phyloP scores from a whole-genome alignment of 1,284 basidiomycete genomes.

The Marasmius sp. region DNA sequence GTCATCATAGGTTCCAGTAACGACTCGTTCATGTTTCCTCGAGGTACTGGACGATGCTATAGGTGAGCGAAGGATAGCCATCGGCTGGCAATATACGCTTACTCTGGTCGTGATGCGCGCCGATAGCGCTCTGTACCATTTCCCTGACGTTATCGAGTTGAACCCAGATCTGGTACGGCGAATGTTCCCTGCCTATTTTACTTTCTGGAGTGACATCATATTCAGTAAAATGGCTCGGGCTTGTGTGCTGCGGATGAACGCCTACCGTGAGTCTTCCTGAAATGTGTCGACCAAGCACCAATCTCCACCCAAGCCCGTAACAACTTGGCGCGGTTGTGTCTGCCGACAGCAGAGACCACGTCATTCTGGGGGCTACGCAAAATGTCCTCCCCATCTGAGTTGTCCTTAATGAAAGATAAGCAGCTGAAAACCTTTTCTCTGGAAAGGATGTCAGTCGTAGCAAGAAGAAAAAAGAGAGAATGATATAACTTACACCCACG shows the following conservation, averaged over 20 bases:
- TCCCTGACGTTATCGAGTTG: conserved; percentile 62
- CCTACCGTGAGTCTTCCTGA: conserved; percentile 48
- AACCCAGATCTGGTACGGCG: conserved; percentile 41
- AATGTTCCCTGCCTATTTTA: conserved; percentile 26
- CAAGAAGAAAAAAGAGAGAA: conserved; percentile 13
- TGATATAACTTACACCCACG: conserved; percentile 48
- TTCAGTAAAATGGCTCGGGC: not conserved
- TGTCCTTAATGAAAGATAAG: conserved; percentile 54
- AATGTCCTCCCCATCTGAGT: conserved; percentile 34
- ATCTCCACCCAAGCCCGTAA: conserved; percentile 78
- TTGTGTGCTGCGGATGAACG: not conserved
- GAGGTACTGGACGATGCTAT: conserved; percentile 41
- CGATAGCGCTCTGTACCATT: conserved; percentile 67
- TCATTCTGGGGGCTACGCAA: conserved; percentile 60
- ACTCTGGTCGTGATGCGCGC: conserved; percentile 78
- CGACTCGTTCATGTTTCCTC: conserved; percentile 43
- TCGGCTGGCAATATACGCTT: conserved; percentile 20
- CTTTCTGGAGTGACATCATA: not conserved
- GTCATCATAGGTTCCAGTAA: conserved; percentile 36
- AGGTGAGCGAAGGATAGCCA: conserved; percentile 4
- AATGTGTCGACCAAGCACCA: conserved; percentile 63
- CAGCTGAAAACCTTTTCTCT: conserved; percentile 57
- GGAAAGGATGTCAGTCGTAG: conserved; percentile 8
- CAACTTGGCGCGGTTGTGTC: conserved; percentile 54
- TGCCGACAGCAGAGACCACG: conserved; percentile 34